Base-by-base conservation (phyloP, 139 green algal species). In the Parachlorella kessleri region DNA sequence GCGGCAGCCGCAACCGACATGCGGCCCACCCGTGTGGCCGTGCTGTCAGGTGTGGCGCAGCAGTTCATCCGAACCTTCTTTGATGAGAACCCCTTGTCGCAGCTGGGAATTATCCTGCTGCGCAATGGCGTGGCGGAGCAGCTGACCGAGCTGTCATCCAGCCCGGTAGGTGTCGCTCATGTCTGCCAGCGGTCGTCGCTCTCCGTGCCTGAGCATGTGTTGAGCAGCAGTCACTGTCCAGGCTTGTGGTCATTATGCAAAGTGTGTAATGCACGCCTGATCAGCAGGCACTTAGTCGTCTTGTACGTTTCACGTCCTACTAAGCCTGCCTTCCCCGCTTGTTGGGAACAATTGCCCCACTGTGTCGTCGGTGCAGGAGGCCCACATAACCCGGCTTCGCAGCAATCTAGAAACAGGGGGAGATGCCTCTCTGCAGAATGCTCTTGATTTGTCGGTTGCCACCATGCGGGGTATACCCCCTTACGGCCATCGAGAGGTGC, bases 21-120 rank as follows among this genome's bases (percentile, higher is more conserved):
- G 82, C 87, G 92, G 3, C 95, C 95, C 55, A 92, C 82, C 67
- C 85, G 96, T 21, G 78, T 93, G 35, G 81, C 86, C 0, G 88
- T 93, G 35, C 92, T 98, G 83, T 69, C 84, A 6, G 72, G 70
- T 3, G 80, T 85, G 38, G 65, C 83, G 26, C 79, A 89, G 67
- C 76, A 69, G 21, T 98, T 99, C 77, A 84, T 99, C 14, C 85
- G 90, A 10, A 82, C 94, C 69, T 99, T 98, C 84, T 99, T 99
- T 72, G 95, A 99, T 81, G 87, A 95, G 82, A 99, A 99, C 80
- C 95, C 95, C 0, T 83, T 99, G 33, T 93, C 86, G 66, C 94
- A 99, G 75, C 84, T 99, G 48, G 93, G 92, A 30, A 70, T 99
- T 7, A 70, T 97, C 42, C 76, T 96, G 26, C 77, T 96, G 81